These are phyloP conservation scores for Zygosaccharomyces pseudorouxii DNA, from an alignment of 805 yeast species.

Conservation along the genomic window DNA sequence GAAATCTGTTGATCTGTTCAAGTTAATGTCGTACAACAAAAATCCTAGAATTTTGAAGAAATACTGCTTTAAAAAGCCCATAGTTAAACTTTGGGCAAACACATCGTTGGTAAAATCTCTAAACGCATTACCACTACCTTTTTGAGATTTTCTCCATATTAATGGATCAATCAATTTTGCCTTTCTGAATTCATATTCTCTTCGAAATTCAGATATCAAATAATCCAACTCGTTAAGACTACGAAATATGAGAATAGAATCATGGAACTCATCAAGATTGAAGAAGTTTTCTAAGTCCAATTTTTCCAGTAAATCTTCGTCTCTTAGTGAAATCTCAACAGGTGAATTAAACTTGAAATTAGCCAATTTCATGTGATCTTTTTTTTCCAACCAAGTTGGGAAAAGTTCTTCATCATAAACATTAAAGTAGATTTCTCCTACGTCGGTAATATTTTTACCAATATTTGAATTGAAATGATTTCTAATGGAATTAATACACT, in stretches of 20 bases:
- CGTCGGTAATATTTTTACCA: slow-evolving; percentile 51
- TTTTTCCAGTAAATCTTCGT: slow-evolving; percentile 44
- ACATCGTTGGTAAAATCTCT: slow-evolving; percentile 30
- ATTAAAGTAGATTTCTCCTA: slow-evolving; percentile 39
- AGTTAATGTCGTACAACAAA: slow-evolving; percentile 66
- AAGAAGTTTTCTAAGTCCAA: slow-evolving; percentile 38
- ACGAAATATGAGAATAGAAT: slow-evolving; percentile 75
- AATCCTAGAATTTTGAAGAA: slow-evolving; percentile 67
- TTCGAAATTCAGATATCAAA: slow-evolving; percentile 58
- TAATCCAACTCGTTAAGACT: slow-evolving; percentile 62
- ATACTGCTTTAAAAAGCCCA: slow-evolving; percentile 44
- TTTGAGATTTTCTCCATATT: slow-evolving; percentile 38
- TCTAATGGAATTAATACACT: slow-evolving; percentile 59
- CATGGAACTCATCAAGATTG: slow-evolving; percentile 70
- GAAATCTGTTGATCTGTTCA: slow-evolving; percentile 59
- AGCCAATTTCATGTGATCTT: slow-evolving; percentile 48
- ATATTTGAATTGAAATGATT: slow-evolving; percentile 60
- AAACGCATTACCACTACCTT: slow-evolving; percentile 17
- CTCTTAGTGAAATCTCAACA: slow-evolving; percentile 73
- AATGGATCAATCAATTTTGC: slow-evolving; percentile 66
- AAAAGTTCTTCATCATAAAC: slow-evolving; percentile 58
- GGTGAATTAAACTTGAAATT: slow-evolving; percentile 75
- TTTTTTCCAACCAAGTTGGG: slow-evolving; percentile 50
- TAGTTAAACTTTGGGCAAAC: slow-evolving; percentile 24
- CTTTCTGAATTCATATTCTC: slow-evolving; percentile 67